Conservation (phyloP, 306 rosid genomes). For the Corylus avellana region DNA sequence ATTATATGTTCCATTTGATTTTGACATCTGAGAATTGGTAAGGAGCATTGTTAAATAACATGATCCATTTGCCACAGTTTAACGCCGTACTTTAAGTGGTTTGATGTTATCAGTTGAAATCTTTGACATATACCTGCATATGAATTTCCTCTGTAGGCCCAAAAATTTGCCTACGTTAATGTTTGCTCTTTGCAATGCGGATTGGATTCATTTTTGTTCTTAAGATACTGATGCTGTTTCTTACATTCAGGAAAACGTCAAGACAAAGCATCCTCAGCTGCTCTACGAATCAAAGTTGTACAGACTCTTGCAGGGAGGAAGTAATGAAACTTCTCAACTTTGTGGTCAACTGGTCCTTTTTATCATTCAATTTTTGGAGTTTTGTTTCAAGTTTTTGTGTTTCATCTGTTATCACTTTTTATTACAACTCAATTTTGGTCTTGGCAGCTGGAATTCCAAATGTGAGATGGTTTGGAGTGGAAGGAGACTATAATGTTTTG, state of each 20-base stretch:
- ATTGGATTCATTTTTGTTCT: background rate
- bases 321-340: conserved; percentile 40
- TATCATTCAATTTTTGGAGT: background rate
- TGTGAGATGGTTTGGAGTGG: conserved; percentile 95
- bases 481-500: conserved; percentile 90
- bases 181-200: background rate
- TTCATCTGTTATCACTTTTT: background rate
- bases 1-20: conserved; percentile 2
- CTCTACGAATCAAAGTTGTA: conserved; percentile 91
- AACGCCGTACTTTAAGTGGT: background rate
- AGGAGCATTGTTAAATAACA: background rate
- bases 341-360: conserved; percentile 3
- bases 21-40: background rate
- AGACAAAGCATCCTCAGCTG: conserved; percentile 97
- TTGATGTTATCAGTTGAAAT: background rate
- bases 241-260: conserved; percentile 75
- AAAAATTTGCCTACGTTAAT: background rate
- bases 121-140: background rate
- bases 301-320: conserved; percentile 98
- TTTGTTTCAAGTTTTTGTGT: background rate
- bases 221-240: conserved; percentile 18
- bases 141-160: background rate
- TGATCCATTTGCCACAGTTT: background rate
- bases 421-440: conserved; percentile 32
- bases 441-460: conserved; percentile 89